Evolutionary conservation across 306 rosid species (phyloP).

Genomic region (Cicer pinnatifidum): DNA sequence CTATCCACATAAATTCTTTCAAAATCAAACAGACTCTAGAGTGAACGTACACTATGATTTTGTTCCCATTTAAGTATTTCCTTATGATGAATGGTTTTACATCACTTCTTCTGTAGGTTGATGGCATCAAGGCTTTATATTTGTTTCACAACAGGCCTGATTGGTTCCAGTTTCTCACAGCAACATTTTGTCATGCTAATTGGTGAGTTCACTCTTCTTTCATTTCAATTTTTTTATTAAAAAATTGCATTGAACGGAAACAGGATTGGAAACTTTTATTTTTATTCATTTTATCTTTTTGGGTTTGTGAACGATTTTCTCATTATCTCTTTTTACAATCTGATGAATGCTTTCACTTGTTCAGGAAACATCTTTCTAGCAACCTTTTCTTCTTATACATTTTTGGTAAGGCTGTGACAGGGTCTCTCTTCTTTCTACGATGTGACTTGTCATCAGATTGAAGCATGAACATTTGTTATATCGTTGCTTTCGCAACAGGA

Average conservation of each 20-base stretch:
- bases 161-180: slow-evolving; percentile 93
- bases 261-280: not conserved
- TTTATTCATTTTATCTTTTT: not conserved
- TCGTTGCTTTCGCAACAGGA: slow-evolving; percentile 53
- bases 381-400: slow-evolving; percentile 95
- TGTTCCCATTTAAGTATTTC: slow-evolving; percentile 14
- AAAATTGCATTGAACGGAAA: not conserved
- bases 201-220: slow-evolving; percentile 62
- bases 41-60: slow-evolving; percentile 14
- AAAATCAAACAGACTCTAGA: not conserved
- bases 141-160: slow-evolving; percentile 78
- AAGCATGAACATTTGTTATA: slow-evolving; percentile 28
- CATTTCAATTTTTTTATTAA: slow-evolving; percentile 17
- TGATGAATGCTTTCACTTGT: slow-evolving; percentile 44
- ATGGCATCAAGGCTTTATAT: slow-evolving; percentile 62
- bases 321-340: slow-evolving; percentile 33
- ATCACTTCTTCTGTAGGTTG: slow-evolving; percentile 56
- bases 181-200: slow-evolving; percentile 94
- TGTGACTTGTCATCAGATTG: slow-evolving; percentile 28
- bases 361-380: slow-evolving; percentile 98
- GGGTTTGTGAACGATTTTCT: slow-evolving; percentile 6
- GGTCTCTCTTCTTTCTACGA: slow-evolving; percentile 35
- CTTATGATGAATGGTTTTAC: slow-evolving; percentile 20
- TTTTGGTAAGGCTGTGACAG: slow-evolving; percentile 82
- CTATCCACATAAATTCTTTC: not conserved